Percentiles rank a stretch among this genome's conserved stretches.
Conservation (phyloP, 169 alveolate genomes). For the Eimeria mitis region DNA sequence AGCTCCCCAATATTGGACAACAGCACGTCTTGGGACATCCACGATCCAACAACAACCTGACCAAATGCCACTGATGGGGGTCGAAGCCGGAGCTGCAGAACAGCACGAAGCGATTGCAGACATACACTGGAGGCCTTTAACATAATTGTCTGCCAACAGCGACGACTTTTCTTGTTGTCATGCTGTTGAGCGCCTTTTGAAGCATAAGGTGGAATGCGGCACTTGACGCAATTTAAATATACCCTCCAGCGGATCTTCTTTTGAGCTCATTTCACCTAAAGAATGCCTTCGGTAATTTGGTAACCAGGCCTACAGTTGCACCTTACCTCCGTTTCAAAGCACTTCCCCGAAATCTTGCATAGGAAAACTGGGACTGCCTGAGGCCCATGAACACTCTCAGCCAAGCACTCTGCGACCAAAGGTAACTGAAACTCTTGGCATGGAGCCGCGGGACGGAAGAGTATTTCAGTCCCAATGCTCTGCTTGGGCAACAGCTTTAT, state of each 20-base stretch:
- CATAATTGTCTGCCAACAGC: not conserved
- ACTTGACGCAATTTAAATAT: not conserved
- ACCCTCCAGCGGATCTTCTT: not conserved
- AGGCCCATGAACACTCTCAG: constrained; percentile 20
- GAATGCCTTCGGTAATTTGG: not conserved
- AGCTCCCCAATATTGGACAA: constrained; percentile 84
- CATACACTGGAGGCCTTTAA: not conserved
- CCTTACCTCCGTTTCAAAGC: constrained; percentile 79
- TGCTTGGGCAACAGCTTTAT: constrained; percentile 72
- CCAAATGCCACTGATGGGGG: constrained; percentile 81
- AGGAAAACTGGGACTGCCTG: constrained; percentile 45
- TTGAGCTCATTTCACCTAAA: not conserved
- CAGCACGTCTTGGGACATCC: constrained; percentile 76
- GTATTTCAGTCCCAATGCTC: constrained; percentile 51
- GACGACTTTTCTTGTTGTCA: not conserved
- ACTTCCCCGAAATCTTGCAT: constrained; percentile 65
- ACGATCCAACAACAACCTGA: constrained; percentile 79
- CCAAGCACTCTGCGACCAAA: constrained; percentile 60
- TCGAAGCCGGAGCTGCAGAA: constrained; percentile 61
- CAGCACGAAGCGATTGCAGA: not conserved
- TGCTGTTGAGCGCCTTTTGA: not conserved
- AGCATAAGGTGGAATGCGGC: not conserved
- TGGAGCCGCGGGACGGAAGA: constrained; percentile 65
- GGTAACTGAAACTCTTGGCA: constrained; percentile 72
- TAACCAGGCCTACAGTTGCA: not conserved